Percentiles rank a stretch among this genome's conserved stretches.
Evolutionary conservation across 192 early-diverging fungal species (phyloP).

Genomic region (Gryganskiella cystojenkinii): DNA sequence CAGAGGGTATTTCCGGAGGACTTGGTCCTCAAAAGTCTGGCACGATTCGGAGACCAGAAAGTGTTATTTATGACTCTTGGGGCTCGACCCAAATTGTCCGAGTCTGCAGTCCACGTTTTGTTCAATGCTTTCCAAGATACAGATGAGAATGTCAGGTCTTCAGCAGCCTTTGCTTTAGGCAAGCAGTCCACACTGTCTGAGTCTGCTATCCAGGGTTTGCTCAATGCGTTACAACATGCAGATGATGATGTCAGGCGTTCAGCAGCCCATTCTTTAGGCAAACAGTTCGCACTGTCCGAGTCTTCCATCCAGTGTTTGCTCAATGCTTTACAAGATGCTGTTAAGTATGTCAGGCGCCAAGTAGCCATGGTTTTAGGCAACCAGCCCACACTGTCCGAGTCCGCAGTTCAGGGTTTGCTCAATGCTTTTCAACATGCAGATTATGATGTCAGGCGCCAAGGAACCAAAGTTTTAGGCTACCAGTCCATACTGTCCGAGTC

Average conservation of each 20-base stretch:
- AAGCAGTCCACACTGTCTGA: too few relatives aligned
- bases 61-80: conserved; percentile 6
- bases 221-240: too few relatives aligned
- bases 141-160: background rate
- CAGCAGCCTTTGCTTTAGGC: background rate
- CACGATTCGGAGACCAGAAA: background rate
- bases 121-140: background rate
- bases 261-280: too few relatives aligned
- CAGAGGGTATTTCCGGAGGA: conserved; percentile 4
- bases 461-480: too few relatives aligned
- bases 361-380: background rate
- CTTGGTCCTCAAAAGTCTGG: background rate
- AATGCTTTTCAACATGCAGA: background rate
- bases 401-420: too few relatives aligned
- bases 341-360: background rate
- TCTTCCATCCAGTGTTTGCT: too few relatives aligned
- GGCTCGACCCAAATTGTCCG: conserved; percentile 1
- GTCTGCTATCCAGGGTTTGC: too few relatives aligned
- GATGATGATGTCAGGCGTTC: too few relatives aligned
- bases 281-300: too few relatives aligned
- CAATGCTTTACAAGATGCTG: background rate
- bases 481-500: too few relatives aligned
- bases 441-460: too few relatives aligned
- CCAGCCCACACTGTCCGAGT: background rate
- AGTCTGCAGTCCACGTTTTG: background rate